phyloP scores from a whole-genome alignment of 352 stramenopile genomes.

The Pythium aristosporum region DNA sequence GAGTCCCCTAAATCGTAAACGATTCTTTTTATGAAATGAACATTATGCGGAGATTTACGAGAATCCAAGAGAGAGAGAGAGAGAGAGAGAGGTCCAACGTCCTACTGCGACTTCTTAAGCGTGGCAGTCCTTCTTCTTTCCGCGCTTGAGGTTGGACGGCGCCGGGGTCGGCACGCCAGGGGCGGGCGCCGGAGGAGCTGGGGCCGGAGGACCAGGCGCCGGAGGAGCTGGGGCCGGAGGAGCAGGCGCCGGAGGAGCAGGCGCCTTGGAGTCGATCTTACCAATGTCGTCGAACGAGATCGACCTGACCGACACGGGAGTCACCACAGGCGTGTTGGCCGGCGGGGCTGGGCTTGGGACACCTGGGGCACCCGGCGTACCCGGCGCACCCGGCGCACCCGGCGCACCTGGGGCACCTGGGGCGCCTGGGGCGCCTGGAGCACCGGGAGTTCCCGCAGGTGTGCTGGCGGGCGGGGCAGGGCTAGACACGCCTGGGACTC shows the following conservation, averaged over 20 bases:
- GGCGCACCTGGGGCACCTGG: no score
- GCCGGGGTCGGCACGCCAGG: not conserved
- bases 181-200: not conserved
- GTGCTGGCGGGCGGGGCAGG: no score
- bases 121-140: conserved; percentile 19
- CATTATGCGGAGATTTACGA: no score
- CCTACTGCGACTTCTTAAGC: not conserved
- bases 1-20: not conserved
- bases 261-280: not conserved
- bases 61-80: no score
- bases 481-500: no score
- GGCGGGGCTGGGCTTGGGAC: no score
- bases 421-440: no score
- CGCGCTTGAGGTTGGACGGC: conserved; percentile 8
- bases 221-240: not conserved
- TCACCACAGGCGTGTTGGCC: no score
- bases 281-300: conserved; percentile 20
- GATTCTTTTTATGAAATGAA: not conserved
- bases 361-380: no score
- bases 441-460: no score
- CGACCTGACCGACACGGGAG: not conserved
- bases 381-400: no score
- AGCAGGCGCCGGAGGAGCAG: not conserved
- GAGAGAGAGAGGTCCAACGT: no score
- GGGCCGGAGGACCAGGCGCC: not conserved